These are phyloP conservation scores for Pichia sp. DNA, from an alignment of 1,139 yeast species.

Conservation along the genomic window DNA sequence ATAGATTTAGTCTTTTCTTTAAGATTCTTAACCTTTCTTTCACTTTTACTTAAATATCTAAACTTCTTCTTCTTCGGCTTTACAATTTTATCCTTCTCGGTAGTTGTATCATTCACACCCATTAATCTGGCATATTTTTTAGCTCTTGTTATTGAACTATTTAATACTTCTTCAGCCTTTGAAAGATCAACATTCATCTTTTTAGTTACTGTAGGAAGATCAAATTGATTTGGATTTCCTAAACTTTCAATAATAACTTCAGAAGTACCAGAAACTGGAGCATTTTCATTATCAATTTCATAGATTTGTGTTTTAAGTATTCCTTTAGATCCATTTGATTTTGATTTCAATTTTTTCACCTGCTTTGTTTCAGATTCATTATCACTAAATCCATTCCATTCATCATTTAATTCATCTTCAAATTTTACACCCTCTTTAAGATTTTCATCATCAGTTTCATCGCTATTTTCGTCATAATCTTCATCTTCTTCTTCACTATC, in stretches of 20 bases:
- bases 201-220: constrained; percentile 34
- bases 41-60: constrained; percentile 75
- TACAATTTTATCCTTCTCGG: constrained; percentile 25
- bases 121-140: constrained; percentile 64
- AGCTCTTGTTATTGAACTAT: constrained; percentile 61
- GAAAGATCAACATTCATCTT: constrained; percentile 58
- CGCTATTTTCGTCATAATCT: no score
- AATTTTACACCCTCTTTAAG: constrained; percentile 20
- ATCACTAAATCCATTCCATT: constrained; percentile 15
- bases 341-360: constrained; percentile 15
- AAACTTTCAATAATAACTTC: constrained; percentile 56
- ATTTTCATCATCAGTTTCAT: constrained; percentile 18
- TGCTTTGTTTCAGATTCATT: constrained; percentile 22
- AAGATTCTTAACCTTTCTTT: constrained; percentile 60
- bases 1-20: constrained; percentile 39
- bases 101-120: constrained; percentile 32
- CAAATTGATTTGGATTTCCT: constrained; percentile 39
- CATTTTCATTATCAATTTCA: constrained; percentile 40
- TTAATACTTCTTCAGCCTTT: constrained; percentile 54
- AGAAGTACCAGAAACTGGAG: constrained; percentile 49
- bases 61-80: constrained; percentile 69
- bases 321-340: no score
- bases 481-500: no score
- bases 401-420: constrained; percentile 1
- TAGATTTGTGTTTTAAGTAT: constrained; percentile 44